Base-by-base conservation (phyloP, 192 early-diverging fungal species). In the Funneliformis mosseae region DNA sequence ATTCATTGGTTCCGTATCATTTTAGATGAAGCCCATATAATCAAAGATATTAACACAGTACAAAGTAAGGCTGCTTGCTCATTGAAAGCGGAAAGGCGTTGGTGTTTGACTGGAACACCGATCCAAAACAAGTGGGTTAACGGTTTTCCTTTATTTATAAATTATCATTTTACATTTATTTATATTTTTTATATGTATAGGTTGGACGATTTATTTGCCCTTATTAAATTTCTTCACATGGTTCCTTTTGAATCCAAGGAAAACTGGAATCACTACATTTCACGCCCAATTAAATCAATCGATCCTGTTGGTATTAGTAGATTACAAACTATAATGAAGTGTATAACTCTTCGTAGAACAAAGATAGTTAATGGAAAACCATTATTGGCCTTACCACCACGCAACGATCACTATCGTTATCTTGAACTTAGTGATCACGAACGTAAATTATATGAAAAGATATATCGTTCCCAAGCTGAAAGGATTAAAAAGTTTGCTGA, bases 51-150 rank as follows among this genome's bases (percentile, higher is more conserved):
- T 10, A 92, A 84, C 41, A 97, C 94, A 18, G 81, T 87, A 16
- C 92, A 94, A 23, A 88, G 93, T 25, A 91, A 92, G 74, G 96
- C 94, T 0, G 90, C 92, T 3, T 90, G 89, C 76, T 88, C 90
- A 27, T 81, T 99, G 6, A 84, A 79, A 5, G 93, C 93, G 2
- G 85, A 89, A 63, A 83, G 93, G 3, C 87, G 96, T 7, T 99
- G 97, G 97, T 94, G 92, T 27, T 76, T 99, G 46, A 97, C 96
- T 5, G 97, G 97, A 25, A 98, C 97, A 9, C 97, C 97, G 18
- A 95, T 97, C 60, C 88, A 89, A 74, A 85, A 85, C 45, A 85
- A 83, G 84, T 27, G 4, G 14, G 46, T 18, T 1, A 25, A 55
- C 9, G 27, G 9, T 42, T 23, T 21, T 12, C 25, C 12, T 45